A percentile compares a stretch with the other conserved stretches of the same genome.
Conservation (phyloP, 768 basidiomycete genomes). For the Pisolithus microcarpus region DNA sequence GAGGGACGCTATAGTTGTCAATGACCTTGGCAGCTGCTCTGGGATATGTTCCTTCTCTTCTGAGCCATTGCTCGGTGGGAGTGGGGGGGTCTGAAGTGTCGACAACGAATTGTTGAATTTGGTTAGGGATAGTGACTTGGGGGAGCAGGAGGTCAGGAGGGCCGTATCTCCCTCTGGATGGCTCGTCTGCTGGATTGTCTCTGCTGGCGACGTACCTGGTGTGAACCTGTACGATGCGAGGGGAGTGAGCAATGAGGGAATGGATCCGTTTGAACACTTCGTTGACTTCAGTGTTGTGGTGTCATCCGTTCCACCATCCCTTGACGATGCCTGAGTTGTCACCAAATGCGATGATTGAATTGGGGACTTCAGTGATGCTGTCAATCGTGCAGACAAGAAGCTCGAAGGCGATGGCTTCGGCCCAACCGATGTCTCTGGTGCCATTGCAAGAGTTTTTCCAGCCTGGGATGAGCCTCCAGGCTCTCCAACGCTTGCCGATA, state of each 20-base stretch:
- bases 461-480: constrained; percentile 25
- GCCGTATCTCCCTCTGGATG: background rate
- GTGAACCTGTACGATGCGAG: background rate
- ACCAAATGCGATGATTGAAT: background rate
- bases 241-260: background rate
- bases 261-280: constrained; percentile 12
- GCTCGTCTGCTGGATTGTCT: constrained; percentile 4
- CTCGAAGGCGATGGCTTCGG: constrained; percentile 14
- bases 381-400: constrained; percentile 2
- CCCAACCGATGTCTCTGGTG: constrained; percentile 39
- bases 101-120: constrained; percentile 6
- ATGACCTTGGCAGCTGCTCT: background rate
- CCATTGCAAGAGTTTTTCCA: constrained; percentile 19
- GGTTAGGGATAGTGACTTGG: constrained; percentile 2
- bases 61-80: background rate
- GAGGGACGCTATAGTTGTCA: background rate
- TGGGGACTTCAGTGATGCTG: accelerated
- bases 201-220: background rate
- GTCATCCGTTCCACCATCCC: constrained; percentile 5
- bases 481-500: constrained; percentile 25
- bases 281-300: constrained; percentile 9
- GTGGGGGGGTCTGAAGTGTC: constrained; percentile 13
- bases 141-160: constrained; percentile 4
- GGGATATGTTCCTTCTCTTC: constrained; percentile 3
- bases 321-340: constrained; percentile 13